Base-by-base conservation (phyloP, 2,329 filamentous ascomycete genomes). In the Colletotrichum sp. region DNA sequence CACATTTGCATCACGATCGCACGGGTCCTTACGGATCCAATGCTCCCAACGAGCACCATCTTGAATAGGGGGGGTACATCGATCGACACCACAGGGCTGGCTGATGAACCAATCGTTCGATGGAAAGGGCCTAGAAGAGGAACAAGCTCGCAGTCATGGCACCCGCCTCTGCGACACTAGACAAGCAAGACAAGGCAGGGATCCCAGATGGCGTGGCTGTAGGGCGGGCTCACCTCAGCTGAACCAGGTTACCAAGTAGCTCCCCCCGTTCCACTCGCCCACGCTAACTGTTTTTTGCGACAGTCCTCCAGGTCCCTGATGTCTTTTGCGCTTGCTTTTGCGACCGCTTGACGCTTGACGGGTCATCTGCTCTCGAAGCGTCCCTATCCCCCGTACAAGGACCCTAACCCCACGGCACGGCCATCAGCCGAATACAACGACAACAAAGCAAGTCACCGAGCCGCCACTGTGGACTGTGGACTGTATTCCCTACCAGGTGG, bases 151-250 rank as follows among this genome's bases (percentile, higher is more conserved):
- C 67, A 77, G 26, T 30, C 26, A 70, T 75, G 63, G 36, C 74
- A 76, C 39, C 32, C 59, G 67, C 60, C 18, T 68, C 57, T 61
- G 55, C 60, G 61, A 72, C 75, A 64, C 75, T 78, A 74, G 66
- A 39, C 77, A 71, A 72, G 75, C 39, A 48, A 48, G 39, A 48
- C 39, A 48, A 48, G 39, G 74, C 81, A 79, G 72, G 81, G 79
- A 61, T 75, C 69, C 64, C 68, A 68, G 34, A 65, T 74, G 77
- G 81, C 79, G 79, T 81, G 78, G 78, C 78, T 78, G 79, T 84
- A 82, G 80, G 82, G 39, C 39, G 80, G 82, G 39, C 39, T 84
- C 83, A 85, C 82, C 82, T 85, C 83, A 85, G 83, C 83, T 84
- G 83, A 84, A 82, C 77, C 39, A 79, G 79, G 78, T 75, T 43